Evolutionary conservation across 352 stramenopile species (phyloP).

Genomic region (Globisporangium rhizosaccharum): DNA sequence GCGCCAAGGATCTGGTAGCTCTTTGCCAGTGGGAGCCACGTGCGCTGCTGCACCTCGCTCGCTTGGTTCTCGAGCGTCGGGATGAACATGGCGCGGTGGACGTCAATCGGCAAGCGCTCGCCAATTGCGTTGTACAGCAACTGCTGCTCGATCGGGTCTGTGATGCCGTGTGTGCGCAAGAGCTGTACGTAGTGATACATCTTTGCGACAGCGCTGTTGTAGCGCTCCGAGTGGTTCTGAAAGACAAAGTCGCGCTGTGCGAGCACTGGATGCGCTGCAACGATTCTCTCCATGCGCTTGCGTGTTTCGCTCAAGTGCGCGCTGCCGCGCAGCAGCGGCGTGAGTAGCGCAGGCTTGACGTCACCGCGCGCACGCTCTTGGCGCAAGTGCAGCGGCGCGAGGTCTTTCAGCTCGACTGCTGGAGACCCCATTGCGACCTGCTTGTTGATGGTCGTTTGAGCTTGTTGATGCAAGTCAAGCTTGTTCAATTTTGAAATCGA

Average conservation of each 20-base stretch:
- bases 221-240: conserved; percentile 36
- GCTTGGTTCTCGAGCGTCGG: conserved; percentile 71
- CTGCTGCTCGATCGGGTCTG: conserved; percentile 25
- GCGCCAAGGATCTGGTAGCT: conserved; percentile 77
- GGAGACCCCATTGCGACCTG: not conserved
- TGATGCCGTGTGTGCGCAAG: conserved; percentile 24
- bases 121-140: conserved; percentile 37
- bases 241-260: conserved; percentile 40
- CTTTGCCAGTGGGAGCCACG: conserved; percentile 59
- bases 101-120: conserved; percentile 37
- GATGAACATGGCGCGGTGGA: conserved; percentile 64
- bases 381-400: conserved; percentile 15
- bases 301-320: conserved; percentile 9
- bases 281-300: conserved; percentile 10
- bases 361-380: conserved; percentile 18
- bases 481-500: not conserved
- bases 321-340: conserved; percentile 12
- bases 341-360: conserved; percentile 7
- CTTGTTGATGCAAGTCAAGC: not conserved
- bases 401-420: conserved; percentile 16
- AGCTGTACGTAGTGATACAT: conserved; percentile 33
- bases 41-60: conserved; percentile 41
- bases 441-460: not conserved
- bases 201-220: conserved; percentile 27
- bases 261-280: conserved; percentile 30